phyloP scores from a whole-genome alignment of 2,329 filamentous ascomycete species.

The Lachnellula subtilissima region DNA sequence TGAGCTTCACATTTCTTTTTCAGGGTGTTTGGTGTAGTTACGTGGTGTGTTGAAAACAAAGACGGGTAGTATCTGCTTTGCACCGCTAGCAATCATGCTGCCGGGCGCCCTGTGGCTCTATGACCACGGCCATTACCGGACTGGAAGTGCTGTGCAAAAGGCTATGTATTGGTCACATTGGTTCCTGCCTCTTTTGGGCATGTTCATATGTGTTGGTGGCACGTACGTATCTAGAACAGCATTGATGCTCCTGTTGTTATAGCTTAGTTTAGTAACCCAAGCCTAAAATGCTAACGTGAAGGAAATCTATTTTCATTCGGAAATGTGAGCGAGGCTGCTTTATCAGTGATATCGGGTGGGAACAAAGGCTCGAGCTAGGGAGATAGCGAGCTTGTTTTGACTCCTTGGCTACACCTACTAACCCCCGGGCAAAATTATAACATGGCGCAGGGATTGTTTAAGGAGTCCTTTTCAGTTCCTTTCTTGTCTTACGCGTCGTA shows the following conservation, averaged over 20 bases:
- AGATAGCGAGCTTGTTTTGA: constrained; percentile 1
- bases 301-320: constrained; percentile 6
- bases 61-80: constrained; percentile 46
- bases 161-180: constrained; percentile 32
- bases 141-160: constrained; percentile 29
- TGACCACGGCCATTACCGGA: constrained; percentile 40
- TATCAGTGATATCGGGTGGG: not conserved
- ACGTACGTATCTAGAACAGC: constrained; percentile 32
- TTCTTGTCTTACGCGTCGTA: no score
- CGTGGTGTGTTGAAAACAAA: constrained; percentile 9
- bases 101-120: constrained; percentile 48
- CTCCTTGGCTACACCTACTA: not conserved
- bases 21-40: constrained; percentile 5
- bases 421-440: no score
- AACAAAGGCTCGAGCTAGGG: constrained; percentile 1
- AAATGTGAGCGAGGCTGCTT: constrained; percentile 1
- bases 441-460: no score
- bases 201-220: constrained; percentile 38
- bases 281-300: not conserved
- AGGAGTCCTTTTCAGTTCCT: no score
- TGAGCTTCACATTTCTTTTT: constrained; percentile 2
- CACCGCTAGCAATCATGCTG: constrained; percentile 44
- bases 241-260: constrained; percentile 9
- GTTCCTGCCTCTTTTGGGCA: constrained; percentile 33
- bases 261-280: constrained; percentile 6